phyloP scores from a whole-genome alignment of 306 rosid species.

The Cicer bijugum region DNA sequence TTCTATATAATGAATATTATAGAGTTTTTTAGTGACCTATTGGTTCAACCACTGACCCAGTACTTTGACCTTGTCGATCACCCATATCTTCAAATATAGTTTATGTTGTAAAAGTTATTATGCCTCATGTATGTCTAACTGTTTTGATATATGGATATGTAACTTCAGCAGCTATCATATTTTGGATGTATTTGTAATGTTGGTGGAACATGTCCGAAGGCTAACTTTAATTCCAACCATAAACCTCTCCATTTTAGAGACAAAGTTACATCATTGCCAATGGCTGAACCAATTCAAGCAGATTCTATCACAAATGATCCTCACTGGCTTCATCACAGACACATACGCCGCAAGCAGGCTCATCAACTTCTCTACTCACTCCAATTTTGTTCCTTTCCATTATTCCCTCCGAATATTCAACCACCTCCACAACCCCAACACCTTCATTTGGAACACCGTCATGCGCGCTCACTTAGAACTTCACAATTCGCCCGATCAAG shows the following conservation, averaged over 20 bases:
- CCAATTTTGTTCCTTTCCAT: conserved; percentile 52
- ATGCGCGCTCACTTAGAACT: conserved; percentile 66
- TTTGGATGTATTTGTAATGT: conserved; percentile 7
- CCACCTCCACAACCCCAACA: conserved; percentile 61
- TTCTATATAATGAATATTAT: too few species aligned
- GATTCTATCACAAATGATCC: conserved; percentile 69
- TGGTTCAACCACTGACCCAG: too few species aligned
- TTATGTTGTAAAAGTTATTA: too few species aligned
- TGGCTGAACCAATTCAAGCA: conserved; percentile 55
- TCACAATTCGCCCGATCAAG: conserved; percentile 52
- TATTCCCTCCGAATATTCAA: conserved; percentile 57
- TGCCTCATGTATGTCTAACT: neutral
- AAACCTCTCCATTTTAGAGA: conserved; percentile 54
- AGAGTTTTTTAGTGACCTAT: too few species aligned
- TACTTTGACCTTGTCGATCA: too few species aligned
- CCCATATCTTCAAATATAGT: too few species aligned
- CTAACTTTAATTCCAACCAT: conserved; percentile 52
- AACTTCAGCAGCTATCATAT: neutral
- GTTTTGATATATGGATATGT: neutral
- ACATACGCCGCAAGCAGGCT: conserved; percentile 73
- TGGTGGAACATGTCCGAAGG: conserved; percentile 14
- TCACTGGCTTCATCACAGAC: conserved; percentile 65
- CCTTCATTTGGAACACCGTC: conserved; percentile 77
- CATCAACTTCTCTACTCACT: conserved; percentile 56
- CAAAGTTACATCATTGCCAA: conserved; percentile 53